Evolutionary conservation across 1,284 basidiomycete genomes (phyloP), one percentile per base, ranked within the genome.

Genomic region (Ustilago sp.): DNA sequence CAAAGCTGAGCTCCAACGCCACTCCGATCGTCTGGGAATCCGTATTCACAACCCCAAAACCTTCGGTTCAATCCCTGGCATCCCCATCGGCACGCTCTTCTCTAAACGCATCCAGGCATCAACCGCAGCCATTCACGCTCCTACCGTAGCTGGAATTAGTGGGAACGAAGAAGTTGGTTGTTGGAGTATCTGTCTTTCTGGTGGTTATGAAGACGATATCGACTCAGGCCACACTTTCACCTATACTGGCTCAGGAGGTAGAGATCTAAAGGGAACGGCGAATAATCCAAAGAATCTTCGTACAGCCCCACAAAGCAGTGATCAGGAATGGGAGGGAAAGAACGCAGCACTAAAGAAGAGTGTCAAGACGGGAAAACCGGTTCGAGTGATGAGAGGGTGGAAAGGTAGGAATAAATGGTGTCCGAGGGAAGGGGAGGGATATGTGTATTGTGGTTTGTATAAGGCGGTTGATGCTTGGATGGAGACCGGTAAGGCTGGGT

Each of bases 371-470:
- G 89, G 89, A 69, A 92, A 91, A 65, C 93, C 93, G 12, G 88
- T 95, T 11, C 89, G 93, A 15, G 93, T 95, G 3, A 91, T 95
- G 63, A 89, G 93, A 32, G 93, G 93, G 0, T 94, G 86, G 88
- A 94, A 94, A 83, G 86, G 90, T n/a, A 83, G 86, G 19, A 92
- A 91, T 0, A 7, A 43, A 4, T 83, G 67, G 58, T 68, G 80
- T 2, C 85, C 85, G 0, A 28, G 8, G 0, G 64, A 76, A 32
- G 80, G 92, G 0, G 64, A 76, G 34, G 81, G 19, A 17, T 94
- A 94, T 81, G 91, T 93, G 11, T 95, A 95, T 82, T 92, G 93
- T 78, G 93, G 93, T 0, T 87, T 95, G 34, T 95, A 95, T 82
- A 87, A 84, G 2, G 91, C 93, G 8, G 92, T 90, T 74, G 64